phyloP scores from a whole-genome alignment of 352 stramenopile species.

The Halophytophthora batemanensis region DNA sequence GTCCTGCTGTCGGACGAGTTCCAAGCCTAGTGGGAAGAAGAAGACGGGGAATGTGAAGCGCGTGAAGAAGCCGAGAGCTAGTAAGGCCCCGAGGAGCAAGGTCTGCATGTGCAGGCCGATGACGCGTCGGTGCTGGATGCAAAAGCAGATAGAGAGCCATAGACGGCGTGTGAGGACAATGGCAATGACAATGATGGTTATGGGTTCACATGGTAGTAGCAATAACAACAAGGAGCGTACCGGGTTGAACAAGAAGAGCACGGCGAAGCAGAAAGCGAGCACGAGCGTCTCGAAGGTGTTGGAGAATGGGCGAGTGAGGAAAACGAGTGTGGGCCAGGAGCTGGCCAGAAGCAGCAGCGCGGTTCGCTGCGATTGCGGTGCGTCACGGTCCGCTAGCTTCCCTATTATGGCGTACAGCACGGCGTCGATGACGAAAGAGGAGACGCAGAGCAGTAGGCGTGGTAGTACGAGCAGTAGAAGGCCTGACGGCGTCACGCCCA shows the following conservation, averaged over 20 bases:
- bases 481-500: constrained; percentile 39
- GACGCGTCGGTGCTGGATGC: constrained; percentile 36
- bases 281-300: constrained; percentile 74
- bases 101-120: constrained; percentile 47
- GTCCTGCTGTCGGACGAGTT: constrained; percentile 62
- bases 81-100: constrained; percentile 53
- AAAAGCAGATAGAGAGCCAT: too few relatives aligned
- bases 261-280: constrained; percentile 52
- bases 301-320: constrained; percentile 75
- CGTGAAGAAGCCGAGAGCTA: constrained; percentile 73
- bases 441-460: constrained; percentile 49
- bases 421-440: constrained; percentile 59
- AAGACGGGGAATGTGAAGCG: constrained; percentile 84
- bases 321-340: constrained; percentile 64
- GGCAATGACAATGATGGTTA: background rate
- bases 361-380: constrained; percentile 21
- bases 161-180: too few relatives aligned
- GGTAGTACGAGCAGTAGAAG: constrained; percentile 50
- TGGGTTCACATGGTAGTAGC: background rate
- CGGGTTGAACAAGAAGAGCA: constrained; percentile 45
- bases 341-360: constrained; percentile 55
- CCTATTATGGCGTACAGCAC: constrained; percentile 41
- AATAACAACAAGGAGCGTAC: constrained; percentile 24
- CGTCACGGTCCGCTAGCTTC: constrained; percentile 4
- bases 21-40: constrained; percentile 68